Evolutionary conservation across 768 basidiomycete species (phyloP).

Genomic region (Mycena albidolilacea): DNA sequence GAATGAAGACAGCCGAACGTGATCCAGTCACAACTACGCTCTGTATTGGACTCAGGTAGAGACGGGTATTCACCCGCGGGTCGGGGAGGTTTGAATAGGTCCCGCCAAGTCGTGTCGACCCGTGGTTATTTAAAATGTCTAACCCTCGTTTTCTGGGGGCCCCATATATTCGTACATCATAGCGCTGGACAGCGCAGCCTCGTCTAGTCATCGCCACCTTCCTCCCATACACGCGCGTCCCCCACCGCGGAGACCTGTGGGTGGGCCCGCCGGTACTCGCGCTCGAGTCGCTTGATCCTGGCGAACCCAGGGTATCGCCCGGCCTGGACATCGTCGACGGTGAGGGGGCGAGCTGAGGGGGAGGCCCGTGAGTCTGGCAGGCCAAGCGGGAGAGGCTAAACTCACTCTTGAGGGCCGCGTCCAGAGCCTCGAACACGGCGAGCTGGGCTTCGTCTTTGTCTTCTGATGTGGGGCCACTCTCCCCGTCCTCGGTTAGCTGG

Average conservation of each 20-base stretch:
- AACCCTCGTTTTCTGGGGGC: too few species aligned
- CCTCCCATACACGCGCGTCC: conserved; percentile 11
- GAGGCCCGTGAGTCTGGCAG: conserved; percentile 3
- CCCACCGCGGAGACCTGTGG: conserved; percentile 19
- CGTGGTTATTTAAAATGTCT: too few species aligned
- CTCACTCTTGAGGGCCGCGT: conserved; percentile 14
- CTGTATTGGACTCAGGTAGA: too few species aligned
- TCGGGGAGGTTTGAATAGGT: too few species aligned
- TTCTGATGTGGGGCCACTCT: neutral
- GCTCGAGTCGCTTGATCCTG: neutral
- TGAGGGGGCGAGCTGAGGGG: conserved; percentile 12
- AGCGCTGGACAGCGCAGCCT: too few species aligned
- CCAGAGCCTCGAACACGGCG: conserved; percentile 2
- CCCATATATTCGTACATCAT: too few species aligned
- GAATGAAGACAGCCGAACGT: too few species aligned
- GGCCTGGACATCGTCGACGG: neutral
- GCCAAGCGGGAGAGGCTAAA: neutral
- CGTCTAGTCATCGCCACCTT: neutral
- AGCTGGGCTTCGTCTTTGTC: neutral
- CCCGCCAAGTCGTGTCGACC: too few species aligned
- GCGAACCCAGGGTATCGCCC: conserved; percentile 22
- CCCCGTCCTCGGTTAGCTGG: neutral
- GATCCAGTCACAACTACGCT: too few species aligned
- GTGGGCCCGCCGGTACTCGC: neutral
- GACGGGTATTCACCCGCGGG: too few species aligned